phyloP scores from a whole-genome alignment of 1,139 yeast species.

The Pichia sp. region DNA sequence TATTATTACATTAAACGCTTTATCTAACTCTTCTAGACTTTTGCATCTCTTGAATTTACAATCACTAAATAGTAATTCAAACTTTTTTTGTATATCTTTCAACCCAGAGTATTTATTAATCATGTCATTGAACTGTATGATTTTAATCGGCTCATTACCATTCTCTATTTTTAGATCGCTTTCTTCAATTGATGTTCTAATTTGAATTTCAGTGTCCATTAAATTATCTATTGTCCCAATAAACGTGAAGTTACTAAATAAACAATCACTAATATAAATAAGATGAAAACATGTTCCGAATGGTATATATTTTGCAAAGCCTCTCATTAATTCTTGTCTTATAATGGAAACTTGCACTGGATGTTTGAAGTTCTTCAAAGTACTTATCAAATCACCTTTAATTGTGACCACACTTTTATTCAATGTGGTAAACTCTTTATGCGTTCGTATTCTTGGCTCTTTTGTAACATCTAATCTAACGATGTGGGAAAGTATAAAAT shows the following conservation, averaged over 20 bases:
- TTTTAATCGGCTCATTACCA: not conserved
- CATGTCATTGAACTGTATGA: constrained; percentile 1
- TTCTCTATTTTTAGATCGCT: not conserved
- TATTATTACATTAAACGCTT: constrained; percentile 32
- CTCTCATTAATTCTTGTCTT: constrained; percentile 28
- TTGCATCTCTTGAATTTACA: constrained; percentile 21
- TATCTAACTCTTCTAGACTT: constrained; percentile 31
- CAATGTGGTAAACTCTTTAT: constrained; percentile 41
- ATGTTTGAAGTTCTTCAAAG: constrained; percentile 52
- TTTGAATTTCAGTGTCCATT: not conserved
- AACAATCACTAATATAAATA: constrained; percentile 45
- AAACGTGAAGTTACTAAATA: constrained; percentile 35
- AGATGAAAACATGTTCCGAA: constrained; percentile 44
- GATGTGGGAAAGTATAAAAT: constrained; percentile 67
- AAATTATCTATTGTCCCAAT: not conserved
- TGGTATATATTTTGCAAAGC: constrained; percentile 34
- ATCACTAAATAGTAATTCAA: constrained; percentile 3
- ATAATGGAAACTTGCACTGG: constrained; percentile 42
- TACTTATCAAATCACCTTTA: constrained; percentile 48
- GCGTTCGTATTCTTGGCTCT: constrained; percentile 31
- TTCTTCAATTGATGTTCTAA: not conserved
- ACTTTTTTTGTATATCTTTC: constrained; percentile 2
- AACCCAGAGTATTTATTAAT: not conserved
- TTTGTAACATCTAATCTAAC: constrained; percentile 36
- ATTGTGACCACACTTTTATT: constrained; percentile 54